Conservation (phyloP, 805 yeast genomes). For the Lipomyces orientalis region DNA sequence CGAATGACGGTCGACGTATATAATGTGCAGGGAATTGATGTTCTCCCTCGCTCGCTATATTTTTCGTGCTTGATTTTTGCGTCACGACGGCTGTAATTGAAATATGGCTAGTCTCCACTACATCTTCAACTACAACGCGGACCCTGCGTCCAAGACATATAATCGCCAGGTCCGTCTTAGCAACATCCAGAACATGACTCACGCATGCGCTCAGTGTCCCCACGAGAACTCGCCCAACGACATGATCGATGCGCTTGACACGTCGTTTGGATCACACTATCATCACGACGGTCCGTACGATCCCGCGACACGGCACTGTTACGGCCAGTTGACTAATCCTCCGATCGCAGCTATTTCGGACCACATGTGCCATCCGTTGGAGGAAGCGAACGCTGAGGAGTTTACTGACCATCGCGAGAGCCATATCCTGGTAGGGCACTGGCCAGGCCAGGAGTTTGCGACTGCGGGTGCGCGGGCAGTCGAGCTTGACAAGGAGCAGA, state of each 20-base stretch:
- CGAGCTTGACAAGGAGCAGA: not conserved
- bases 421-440: slow-evolving; percentile 7
- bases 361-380: not conserved
- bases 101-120: not conserved
- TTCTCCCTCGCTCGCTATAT: not conserved
- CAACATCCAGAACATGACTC: not conserved
- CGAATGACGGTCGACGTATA: not conserved
- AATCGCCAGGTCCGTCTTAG: not conserved
- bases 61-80: not conserved
- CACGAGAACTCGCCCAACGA: slow-evolving; percentile 6
- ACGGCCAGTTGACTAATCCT: slow-evolving; percentile 3
- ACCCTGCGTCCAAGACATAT: not conserved
- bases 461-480: slow-evolving; percentile 8
- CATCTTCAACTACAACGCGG: not conserved
- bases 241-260: slow-evolving; percentile 15
- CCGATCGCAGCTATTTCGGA: slow-evolving; percentile 9
- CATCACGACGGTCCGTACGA: slow-evolving; percentile 23
- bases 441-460: slow-evolving; percentile 20
- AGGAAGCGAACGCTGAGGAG: slow-evolving; percentile 7
- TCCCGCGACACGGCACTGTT: slow-evolving; percentile 12
- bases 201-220: not conserved
- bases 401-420: slow-evolving; percentile 6
- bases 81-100: not conserved
- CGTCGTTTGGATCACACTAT: slow-evolving; percentile 13
- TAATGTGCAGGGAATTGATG: not conserved